phyloP scores from a whole-genome alignment of 2,329 filamentous ascomycete species.

The Paraconiothyrium brasiliense region DNA sequence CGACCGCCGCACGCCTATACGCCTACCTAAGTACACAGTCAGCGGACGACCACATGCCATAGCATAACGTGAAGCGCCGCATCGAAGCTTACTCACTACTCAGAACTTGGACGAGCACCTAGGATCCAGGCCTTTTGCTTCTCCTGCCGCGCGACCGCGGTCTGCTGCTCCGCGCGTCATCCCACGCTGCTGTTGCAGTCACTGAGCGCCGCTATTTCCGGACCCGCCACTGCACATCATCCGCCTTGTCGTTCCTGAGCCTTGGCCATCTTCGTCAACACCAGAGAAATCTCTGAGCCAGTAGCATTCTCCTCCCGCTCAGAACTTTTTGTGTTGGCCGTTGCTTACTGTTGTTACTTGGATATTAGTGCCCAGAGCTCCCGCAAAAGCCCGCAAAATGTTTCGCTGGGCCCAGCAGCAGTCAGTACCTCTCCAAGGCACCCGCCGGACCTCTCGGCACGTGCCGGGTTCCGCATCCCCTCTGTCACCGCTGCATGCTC shows the following conservation, averaged over 20 bases:
- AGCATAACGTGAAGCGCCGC: background rate
- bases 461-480: conserved; percentile 16
- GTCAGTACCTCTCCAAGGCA: conserved; percentile 63
- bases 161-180: background rate
- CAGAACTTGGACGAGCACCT: background rate
- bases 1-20: background rate
- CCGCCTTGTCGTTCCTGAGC: conserved; percentile 26
- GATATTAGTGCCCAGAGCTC: conserved; percentile 38
- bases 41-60: background rate
- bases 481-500: conserved; percentile 21
- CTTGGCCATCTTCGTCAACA: conserved; percentile 31
- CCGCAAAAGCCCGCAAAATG: conserved; percentile 59
- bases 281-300: conserved; percentile 34
- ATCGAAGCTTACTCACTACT: background rate
- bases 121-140: background rate
- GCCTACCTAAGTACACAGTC: background rate
- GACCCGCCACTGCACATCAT: conserved; percentile 15
- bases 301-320: conserved; percentile 38
- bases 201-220: conserved; percentile 6
- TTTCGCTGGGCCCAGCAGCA: conserved; percentile 96
- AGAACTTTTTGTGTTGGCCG: conserved; percentile 28
- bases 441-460: conserved; percentile 23
- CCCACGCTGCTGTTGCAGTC: background rate
- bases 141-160: background rate
- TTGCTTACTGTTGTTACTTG: conserved; percentile 39